Conservation (phyloP, 2,329 filamentous ascomycete genomes). For the Acrodontium crateriforme region DNA sequence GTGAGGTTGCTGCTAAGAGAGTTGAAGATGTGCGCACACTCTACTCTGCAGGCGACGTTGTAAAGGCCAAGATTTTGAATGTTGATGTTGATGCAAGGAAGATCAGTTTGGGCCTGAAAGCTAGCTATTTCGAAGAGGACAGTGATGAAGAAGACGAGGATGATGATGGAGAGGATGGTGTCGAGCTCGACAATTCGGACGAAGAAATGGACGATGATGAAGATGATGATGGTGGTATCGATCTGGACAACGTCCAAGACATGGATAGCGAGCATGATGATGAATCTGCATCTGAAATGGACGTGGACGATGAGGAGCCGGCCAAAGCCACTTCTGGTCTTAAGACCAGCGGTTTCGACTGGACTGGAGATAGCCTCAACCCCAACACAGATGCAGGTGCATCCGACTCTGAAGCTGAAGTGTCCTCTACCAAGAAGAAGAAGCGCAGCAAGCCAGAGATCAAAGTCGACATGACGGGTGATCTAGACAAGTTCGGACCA, state of each 20-base stretch:
- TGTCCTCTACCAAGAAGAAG: conserved; percentile 33
- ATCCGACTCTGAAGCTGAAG: conserved; percentile 41
- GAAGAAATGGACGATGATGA: conserved; percentile 26
- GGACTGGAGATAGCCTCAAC: conserved; percentile 52
- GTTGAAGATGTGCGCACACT: conserved; percentile 78
- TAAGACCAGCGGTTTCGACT: conserved; percentile 69
- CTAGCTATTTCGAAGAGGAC: conserved; percentile 65
- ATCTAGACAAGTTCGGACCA: conserved; percentile 76
- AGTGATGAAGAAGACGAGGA: conserved; percentile 35
- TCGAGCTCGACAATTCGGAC: conserved; percentile 18
- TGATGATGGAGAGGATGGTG: conserved; percentile 26
- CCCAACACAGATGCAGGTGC: conserved; percentile 40
- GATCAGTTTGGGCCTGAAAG: conserved; percentile 83
- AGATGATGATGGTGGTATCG: conserved; percentile 12
- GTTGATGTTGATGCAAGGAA: conserved; percentile 61
- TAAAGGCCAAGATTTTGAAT: conserved; percentile 79
- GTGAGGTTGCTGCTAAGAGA: conserved; percentile 73
- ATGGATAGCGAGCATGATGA: conserved; percentile 34
- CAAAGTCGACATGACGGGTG: conserved; percentile 79
- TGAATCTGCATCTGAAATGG: conserved; percentile 36
- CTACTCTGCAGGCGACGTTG: conserved; percentile 79
- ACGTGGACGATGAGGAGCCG: conserved; percentile 20
- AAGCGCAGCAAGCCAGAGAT: conserved; percentile 69
- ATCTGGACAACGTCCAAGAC: conserved; percentile 23
- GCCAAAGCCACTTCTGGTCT: conserved; percentile 33